A percentile compares a stretch with the other conserved stretches of the same genome.
Conservation (phyloP, 768 basidiomycete species). For the Boletellus sp. region DNA sequence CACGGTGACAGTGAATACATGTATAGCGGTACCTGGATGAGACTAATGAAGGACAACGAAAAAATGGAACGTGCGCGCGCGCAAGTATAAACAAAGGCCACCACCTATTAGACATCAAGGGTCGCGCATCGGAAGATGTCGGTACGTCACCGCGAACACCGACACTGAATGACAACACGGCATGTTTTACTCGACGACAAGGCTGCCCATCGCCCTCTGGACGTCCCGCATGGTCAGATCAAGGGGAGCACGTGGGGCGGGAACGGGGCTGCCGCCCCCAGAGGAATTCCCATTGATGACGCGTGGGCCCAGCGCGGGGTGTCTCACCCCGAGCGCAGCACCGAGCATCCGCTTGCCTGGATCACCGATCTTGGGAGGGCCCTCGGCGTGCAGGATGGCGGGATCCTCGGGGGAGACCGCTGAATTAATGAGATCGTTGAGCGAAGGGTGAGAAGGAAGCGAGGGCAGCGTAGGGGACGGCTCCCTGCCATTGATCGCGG, state of each 20-base stretch:
- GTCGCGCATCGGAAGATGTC: constrained; percentile 21
- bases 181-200: constrained; percentile 65
- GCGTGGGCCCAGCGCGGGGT: constrained; percentile 68
- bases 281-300: constrained; percentile 41
- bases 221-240: constrained; percentile 64
- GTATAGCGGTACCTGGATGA: constrained; percentile 22
- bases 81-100: constrained; percentile 21
- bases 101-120: constrained; percentile 17
- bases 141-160: constrained; percentile 14
- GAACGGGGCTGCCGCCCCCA: constrained; percentile 30
- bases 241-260: constrained; percentile 35
- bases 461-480: constrained; percentile 80
- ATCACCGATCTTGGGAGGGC: constrained; percentile 83
- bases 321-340: constrained; percentile 78
- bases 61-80: constrained; percentile 14
- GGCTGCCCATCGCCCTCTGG: constrained; percentile 71
- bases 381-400: constrained; percentile 51
- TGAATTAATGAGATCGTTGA: constrained; percentile 81
- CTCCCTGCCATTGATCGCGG: constrained; percentile 50
- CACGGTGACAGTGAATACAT: constrained; percentile 18
- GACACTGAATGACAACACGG: constrained; percentile 10
- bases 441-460: constrained; percentile 77
- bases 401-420: constrained; percentile 59
- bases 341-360: constrained; percentile 89
- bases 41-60: constrained; percentile 29